Conservation (phyloP, 1,139 yeast species). For the Sugiyamaella neomexicana region DNA sequence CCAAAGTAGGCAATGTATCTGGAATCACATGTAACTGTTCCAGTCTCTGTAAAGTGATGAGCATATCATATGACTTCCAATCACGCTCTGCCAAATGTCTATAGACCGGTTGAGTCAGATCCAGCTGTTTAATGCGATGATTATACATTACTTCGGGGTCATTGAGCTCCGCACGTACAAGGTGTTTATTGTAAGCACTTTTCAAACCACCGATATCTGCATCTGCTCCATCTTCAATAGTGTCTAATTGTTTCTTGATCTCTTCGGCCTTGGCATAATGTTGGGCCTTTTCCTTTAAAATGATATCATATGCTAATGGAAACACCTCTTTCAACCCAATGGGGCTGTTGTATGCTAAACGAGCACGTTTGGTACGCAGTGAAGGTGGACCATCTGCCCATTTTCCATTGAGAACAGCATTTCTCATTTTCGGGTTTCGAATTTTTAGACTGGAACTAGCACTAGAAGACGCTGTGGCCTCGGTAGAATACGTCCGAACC, state of each 20-base stretch:
- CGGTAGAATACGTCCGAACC: constrained; percentile 10
- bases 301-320: constrained; percentile 60
- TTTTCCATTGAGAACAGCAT: constrained; percentile 41
- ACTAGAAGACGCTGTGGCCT: not conserved
- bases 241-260: constrained; percentile 32
- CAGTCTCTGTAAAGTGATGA: constrained; percentile 82
- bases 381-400: constrained; percentile 50
- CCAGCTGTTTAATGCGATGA: constrained; percentile 52
- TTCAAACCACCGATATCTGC: constrained; percentile 21
- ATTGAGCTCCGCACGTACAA: constrained; percentile 58
- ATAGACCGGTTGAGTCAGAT: constrained; percentile 75
- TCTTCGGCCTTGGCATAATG: constrained; percentile 39
- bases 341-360: constrained; percentile 63
- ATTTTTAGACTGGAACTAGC: constrained; percentile 30
- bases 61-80: constrained; percentile 70
- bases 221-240: constrained; percentile 12
- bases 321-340: constrained; percentile 70
- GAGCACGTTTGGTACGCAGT: constrained; percentile 47
- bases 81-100: constrained; percentile 64
- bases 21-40: constrained; percentile 87
- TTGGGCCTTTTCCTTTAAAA: constrained; percentile 48
- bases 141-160: constrained; percentile 87
- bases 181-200: constrained; percentile 32
- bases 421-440: constrained; percentile 35
- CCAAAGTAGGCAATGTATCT: constrained; percentile 86